These are phyloP conservation scores for Exophiala alcalophila DNA, from an alignment of 2,329 filamentous ascomycete species.

Conservation along the genomic window DNA sequence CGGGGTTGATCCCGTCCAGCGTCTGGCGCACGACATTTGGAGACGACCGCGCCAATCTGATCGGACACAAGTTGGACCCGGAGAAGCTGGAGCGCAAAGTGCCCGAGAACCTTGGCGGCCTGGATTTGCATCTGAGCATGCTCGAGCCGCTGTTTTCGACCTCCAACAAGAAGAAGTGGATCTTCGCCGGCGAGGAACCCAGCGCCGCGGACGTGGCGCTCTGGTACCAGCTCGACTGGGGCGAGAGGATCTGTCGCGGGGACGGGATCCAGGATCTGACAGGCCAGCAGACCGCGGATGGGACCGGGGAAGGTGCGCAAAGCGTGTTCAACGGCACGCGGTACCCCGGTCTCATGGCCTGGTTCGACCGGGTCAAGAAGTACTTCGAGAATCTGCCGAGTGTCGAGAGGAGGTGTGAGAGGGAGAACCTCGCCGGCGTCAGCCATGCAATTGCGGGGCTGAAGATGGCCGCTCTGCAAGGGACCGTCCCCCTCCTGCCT, in stretches of 20 bases:
- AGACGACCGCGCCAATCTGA: conserved; percentile 23
- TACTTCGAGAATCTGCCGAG: conserved; percentile 19
- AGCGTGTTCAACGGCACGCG: conserved; percentile 23
- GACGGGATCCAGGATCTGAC: conserved; percentile 24
- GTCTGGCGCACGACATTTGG: conserved; percentile 28
- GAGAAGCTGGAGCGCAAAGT: conserved; percentile 27
- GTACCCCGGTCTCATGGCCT: conserved; percentile 22
- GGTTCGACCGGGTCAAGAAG: conserved; percentile 22
- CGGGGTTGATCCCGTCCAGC: conserved; percentile 24
- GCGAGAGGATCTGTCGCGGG: conserved; percentile 26
- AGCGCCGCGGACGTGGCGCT: conserved; percentile 24
- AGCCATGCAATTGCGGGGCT: conserved; percentile 35
- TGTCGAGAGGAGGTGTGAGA: conserved; percentile 23
- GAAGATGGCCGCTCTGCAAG: conserved; percentile 40
- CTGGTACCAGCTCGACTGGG: conserved; percentile 30
- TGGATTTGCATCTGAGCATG: conserved; percentile 27
- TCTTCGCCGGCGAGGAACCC: conserved; percentile 20
- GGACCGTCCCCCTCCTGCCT: conserved; percentile 27
- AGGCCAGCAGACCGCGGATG: conserved; percentile 19
- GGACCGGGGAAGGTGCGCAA: conserved; percentile 17
- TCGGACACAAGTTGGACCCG: conserved; percentile 26
- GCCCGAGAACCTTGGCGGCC: conserved; percentile 20
- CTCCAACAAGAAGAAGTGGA: conserved; percentile 5
- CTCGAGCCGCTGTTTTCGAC: conserved; percentile 21
- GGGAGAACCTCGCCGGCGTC: conserved; percentile 10